These are phyloP conservation scores for Lodderomyces elongisporus DNA, from an alignment of 1,139 yeast species.

Conservation along the genomic window DNA sequence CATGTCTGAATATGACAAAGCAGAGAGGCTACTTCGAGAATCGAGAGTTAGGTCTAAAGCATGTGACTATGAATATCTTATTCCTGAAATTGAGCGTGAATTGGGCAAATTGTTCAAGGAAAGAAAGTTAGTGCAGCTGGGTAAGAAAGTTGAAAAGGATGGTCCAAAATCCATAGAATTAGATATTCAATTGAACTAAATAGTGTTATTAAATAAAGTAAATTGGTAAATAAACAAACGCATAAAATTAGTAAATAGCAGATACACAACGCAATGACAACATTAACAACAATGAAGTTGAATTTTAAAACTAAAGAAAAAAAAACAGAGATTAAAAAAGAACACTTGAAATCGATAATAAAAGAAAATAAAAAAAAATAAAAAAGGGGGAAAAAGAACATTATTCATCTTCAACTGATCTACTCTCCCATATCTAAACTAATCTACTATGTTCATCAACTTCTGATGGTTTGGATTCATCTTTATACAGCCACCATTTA, in stretches of 20 bases:
- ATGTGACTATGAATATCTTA: constrained; percentile 59
- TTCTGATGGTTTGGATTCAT: constrained; percentile 2
- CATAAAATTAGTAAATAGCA: too few species aligned
- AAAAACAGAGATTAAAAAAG: too few species aligned
- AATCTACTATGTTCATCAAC: neutral
- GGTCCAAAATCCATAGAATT: constrained; percentile 13
- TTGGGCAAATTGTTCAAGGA: constrained; percentile 46
- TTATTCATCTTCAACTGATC: too few species aligned
- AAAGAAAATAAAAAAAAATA: too few species aligned
- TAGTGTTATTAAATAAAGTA: too few species aligned
- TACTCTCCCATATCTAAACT: too few species aligned
- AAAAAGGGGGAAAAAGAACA: neutral
- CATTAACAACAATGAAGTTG: too few species aligned
- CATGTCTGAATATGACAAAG: constrained; percentile 47
- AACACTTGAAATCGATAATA: too few species aligned
- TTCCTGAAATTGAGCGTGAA: constrained; percentile 64
- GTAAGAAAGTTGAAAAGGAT: constrained; percentile 7
- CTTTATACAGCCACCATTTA: constrained; percentile 3
- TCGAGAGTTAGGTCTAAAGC: constrained; percentile 68
- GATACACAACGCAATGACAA: too few species aligned
- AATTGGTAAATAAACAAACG: neutral
- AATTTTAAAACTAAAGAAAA: too few species aligned
- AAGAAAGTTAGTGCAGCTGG: constrained; percentile 10
- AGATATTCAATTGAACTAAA: constrained; percentile 16
- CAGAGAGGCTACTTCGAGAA: constrained; percentile 61